A percentile compares a stretch with the other conserved stretches of the same genome.
Conservation (phyloP, 371 early-diverging fungal genomes). For the Actinomortierella ambigua region DNA sequence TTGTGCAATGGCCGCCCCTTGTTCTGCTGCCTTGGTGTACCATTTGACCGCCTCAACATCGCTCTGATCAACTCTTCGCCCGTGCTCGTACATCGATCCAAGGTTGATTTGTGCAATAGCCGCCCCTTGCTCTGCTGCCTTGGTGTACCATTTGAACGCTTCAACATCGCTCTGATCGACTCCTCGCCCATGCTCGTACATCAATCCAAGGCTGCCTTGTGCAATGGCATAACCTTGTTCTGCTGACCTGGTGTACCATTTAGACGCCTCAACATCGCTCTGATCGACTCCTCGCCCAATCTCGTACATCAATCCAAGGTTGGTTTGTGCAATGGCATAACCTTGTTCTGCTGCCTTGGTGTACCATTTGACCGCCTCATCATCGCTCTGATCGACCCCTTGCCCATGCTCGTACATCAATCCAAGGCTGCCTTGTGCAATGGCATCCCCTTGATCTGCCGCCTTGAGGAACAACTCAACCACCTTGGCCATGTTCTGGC, state of each 20-base stretch:
- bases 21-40: slow-evolving; percentile 73
- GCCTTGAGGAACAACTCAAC: slow-evolving; percentile 79
- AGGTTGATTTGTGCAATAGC: slow-evolving; percentile 63
- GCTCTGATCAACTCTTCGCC: slow-evolving; percentile 75
- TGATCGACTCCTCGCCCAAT: slow-evolving; percentile 78
- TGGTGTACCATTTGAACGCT: slow-evolving; percentile 79
- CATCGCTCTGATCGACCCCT: slow-evolving; percentile 71
- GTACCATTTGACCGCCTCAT: slow-evolving; percentile 75
- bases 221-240: slow-evolving; percentile 81
- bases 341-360: slow-evolving; percentile 63
- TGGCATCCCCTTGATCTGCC: slow-evolving; percentile 76
- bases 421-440: slow-evolving; percentile 68
- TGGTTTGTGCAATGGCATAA: slow-evolving; percentile 79
- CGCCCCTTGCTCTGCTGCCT: slow-evolving; percentile 66
- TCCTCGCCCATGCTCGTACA: slow-evolving; percentile 81
- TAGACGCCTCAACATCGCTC: slow-evolving; percentile 64
- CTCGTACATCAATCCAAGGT: slow-evolving; percentile 85
- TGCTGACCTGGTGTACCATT: slow-evolving; percentile 75
- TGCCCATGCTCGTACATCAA: slow-evolving; percentile 84
- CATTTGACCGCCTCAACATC: slow-evolving; percentile 63
- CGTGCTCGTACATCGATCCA: slow-evolving; percentile 83
- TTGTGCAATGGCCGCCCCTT: slow-evolving; percentile 82
- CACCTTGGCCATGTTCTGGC: too few relatives aligned
- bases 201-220: slow-evolving; percentile 78
- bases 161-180: slow-evolving; percentile 59